Conservation (phyloP, 441 rosid species). For the Raphanus hybrid region DNA sequence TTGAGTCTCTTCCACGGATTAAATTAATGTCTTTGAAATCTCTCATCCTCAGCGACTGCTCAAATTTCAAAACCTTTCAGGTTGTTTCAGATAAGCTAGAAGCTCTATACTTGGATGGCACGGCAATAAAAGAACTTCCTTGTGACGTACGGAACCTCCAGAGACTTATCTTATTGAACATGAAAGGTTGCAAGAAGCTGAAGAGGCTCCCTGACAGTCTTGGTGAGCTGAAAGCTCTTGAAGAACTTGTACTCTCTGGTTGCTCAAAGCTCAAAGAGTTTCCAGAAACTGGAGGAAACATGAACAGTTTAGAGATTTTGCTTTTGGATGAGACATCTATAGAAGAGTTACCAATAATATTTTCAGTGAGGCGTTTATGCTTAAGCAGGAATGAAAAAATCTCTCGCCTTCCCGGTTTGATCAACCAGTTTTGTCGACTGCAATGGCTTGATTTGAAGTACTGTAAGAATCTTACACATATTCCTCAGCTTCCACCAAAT, state of each 20-base stretch:
- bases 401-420: not conserved
- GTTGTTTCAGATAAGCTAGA: conserved; percentile 17
- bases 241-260: conserved; percentile 35
- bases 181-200: conserved; percentile 43
- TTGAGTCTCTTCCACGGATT: conserved; percentile 3
- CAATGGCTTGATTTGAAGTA: conserved; percentile 20
- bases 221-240: conserved; percentile 28
- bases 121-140: conserved; percentile 20
- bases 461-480: conserved; percentile 21
- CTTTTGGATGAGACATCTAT: conserved; percentile 26
- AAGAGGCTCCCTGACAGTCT: conserved; percentile 24
- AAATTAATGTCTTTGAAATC: conserved; percentile 1
- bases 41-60: conserved; percentile 34
- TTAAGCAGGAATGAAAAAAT: conserved; percentile 29
- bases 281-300: conserved; percentile 26
- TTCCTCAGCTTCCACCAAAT: conserved; percentile 39
- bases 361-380: conserved; percentile 14
- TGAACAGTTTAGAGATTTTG: conserved; percentile 23
- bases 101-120: conserved; percentile 28
- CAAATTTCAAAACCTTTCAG: conserved; percentile 7
- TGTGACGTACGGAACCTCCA: conserved; percentile 17
- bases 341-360: not conserved
- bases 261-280: conserved; percentile 35
- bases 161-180: conserved; percentile 38
- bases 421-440: conserved; percentile 3